Base-by-base conservation (phyloP, 139 green algal genomes). In the Eudorina sp. region DNA sequence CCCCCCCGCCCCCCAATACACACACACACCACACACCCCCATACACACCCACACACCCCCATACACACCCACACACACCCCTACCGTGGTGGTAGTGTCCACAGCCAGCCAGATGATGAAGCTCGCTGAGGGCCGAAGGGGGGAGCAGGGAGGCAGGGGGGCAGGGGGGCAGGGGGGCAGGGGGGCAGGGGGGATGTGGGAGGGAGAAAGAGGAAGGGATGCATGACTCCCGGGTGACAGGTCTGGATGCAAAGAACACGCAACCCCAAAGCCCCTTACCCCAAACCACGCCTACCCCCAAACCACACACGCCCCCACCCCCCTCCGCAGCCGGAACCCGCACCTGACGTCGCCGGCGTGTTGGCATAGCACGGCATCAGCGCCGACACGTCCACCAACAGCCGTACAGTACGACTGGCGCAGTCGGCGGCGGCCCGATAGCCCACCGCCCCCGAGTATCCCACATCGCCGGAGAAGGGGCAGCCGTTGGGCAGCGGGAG, bases 51-150 rank as follows among this genome's bases (percentile, higher is more conserved):
- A n/a, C n/a, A n/a, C n/a, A n/a, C n/a, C n/a, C n/a, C n/a, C n/a
- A n/a, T n/a, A n/a, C n/a, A n/a, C n/a, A n/a, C n/a, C n/a, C n/a
- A n/a, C n/a, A n/a, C n/a, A n/a, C n/a, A n/a, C n/a, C 8, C 55
- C 29, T 25, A 66, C 55, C 55, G 4, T 66, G 55, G 55, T 34
- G 55, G 27, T 72, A 29, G 62, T 38, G 31, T 72, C 31, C 62
- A 72, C 62, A 34, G 62, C 62, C 62, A 72, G 19, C 62, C 62
- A 72, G 27, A 72, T 72, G 21, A 72, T 31, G 62, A 72, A 72
- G 21, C 6, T 34, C 62, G n/a, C 62, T 72, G 6, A 31, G 62
- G 21, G 62, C 2, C 27, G 27, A 31, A 72, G 27, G 19, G n/a
- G n/a, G 31, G 23, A 69, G 27, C 2, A 16, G 36, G 14, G 31